Percentiles rank a stretch among this genome's conserved stretches.
These are phyloP conservation scores for Penicillium sp. DNA, from an alignment of 2,329 filamentous ascomycete genomes.

Conservation along the genomic window DNA sequence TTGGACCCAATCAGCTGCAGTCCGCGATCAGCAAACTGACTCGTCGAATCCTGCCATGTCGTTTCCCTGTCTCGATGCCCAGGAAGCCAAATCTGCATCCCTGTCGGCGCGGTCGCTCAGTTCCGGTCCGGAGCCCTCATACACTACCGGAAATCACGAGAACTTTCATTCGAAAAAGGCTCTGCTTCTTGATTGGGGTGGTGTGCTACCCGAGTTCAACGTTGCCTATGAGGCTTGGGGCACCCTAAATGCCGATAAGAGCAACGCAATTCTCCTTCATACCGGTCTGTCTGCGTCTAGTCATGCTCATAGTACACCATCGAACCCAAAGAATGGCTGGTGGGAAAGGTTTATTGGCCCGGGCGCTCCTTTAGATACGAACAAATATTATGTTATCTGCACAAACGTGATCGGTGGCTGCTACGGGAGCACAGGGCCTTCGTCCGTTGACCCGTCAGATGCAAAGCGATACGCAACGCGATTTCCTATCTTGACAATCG, in stretches of 20 bases:
- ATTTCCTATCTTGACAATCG: constrained; percentile 91
- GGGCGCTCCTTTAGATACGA: constrained; percentile 76
- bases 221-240: constrained; percentile 96
- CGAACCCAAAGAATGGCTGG: constrained; percentile 88
- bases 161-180: constrained; percentile 70
- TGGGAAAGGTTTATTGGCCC: constrained; percentile 99
- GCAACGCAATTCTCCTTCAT: constrained; percentile 86
- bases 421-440: constrained; percentile 90
- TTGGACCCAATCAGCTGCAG: constrained; percentile 16
- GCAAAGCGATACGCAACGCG: constrained; percentile 86
- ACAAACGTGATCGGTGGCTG: constrained; percentile 96
- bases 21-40: constrained; percentile 18
- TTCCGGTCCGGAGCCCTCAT: constrained; percentile 85
- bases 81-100: constrained; percentile 72
- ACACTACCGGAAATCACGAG: constrained; percentile 83
- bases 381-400: constrained; percentile 90
- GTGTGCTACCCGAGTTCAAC: constrained; percentile 80
- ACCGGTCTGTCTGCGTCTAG: constrained; percentile 96
- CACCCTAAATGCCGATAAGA: constrained; percentile 69
- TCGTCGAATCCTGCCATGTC: constrained; percentile 72
- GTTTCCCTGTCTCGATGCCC: constrained; percentile 83
- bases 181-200: constrained; percentile 88
- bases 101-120: constrained; percentile 65
- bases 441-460: constrained; percentile 81
- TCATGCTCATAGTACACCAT: constrained; percentile 86